Evolutionary conservation across 1,284 basidiomycete genomes (phyloP), one percentile per base, ranked within the genome.

Genomic region (Puccinia hordei): DNA sequence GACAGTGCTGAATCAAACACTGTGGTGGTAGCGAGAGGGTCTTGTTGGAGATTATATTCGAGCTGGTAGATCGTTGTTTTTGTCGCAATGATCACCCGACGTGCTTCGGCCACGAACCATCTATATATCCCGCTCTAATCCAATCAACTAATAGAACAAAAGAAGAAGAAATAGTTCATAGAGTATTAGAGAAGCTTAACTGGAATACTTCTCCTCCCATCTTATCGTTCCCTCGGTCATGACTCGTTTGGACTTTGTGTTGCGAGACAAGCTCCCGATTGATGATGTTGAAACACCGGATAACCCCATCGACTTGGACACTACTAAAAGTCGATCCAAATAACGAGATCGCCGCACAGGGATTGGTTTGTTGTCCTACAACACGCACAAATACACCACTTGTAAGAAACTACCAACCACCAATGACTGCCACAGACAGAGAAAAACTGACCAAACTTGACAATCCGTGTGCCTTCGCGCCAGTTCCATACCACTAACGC

Each of bases 21-120:
- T n/a, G n/a, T n/a, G n/a, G n/a, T n/a, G n/a, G n/a, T n/a, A n/a
- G n/a, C n/a, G n/a, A n/a, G n/a, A n/a, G n/a, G n/a, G n/a, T n/a
- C n/a, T n/a, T n/a, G n/a, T 41, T 41, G 24, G 0, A 80, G 57
- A 17, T 72, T 59, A 41, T 80, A 80, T 57, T 80, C 77, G 1
- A 80, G 46, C 51, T 80, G 65, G 38, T 49, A 80, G 41, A 80
- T 80, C 30, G 10, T 71, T 13, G 77, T 72, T 55, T 80, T 80
- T 5, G 68, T 80, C 24, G 77, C 77, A 12, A 80, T 80, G 38
- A 80, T 80, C n/a, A 80, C 77, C 44, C 77, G 35, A 6, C 77
- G 55, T 4, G 66, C 77, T 65, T 80, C 77, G 15, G 77, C 77
- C 35, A 80, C 77, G 49, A 80, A 80, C 77, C 77, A 80, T 80